Conservation (phyloP, 257 asterid species). For the Przewalskia tangutica region DNA sequence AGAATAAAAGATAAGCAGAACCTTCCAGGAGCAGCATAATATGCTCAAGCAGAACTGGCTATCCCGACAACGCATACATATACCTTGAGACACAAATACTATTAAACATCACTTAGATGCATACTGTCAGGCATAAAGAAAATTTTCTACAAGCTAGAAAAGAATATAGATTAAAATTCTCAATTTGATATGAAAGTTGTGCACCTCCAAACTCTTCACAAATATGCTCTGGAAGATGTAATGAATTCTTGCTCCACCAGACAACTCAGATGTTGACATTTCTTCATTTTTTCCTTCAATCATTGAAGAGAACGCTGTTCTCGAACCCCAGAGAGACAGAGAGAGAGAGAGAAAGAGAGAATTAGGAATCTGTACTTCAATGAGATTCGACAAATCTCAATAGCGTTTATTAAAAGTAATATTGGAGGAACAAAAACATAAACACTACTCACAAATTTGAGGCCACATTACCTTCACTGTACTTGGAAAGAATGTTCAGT, state of each 20-base stretch:
- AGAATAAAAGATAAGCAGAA: not conserved
- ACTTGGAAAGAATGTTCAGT: slow-evolving; percentile 80
- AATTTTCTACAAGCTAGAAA: not conserved
- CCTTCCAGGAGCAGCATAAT: not conserved
- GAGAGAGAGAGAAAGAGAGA: not conserved
- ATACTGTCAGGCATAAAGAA: not conserved
- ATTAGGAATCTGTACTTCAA: not conserved
- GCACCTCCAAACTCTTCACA: slow-evolving; percentile 90
- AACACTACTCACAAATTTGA: not conserved
- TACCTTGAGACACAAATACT: not conserved
- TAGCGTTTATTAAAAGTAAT: not conserved
- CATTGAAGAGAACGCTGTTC: slow-evolving; percentile 84
- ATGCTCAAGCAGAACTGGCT: not conserved
- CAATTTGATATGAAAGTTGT: slow-evolving; percentile 1
- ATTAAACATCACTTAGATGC: not conserved
- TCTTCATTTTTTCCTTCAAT: slow-evolving; percentile 90
- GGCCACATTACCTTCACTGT: slow-evolving; percentile 58
- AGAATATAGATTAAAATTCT: not conserved
- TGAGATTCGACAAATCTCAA: not conserved
- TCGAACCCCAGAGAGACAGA: not conserved
- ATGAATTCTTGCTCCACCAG: slow-evolving; percentile 99
- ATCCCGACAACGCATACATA: not conserved
- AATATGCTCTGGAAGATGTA: slow-evolving; percentile 84
- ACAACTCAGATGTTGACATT: slow-evolving; percentile 84
- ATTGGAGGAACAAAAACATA: not conserved